Evolutionary conservation across 805 yeast genomes (phyloP), one percentile per base, ranked within the genome.

Genomic region (Monosporozyma aerobia): DNA sequence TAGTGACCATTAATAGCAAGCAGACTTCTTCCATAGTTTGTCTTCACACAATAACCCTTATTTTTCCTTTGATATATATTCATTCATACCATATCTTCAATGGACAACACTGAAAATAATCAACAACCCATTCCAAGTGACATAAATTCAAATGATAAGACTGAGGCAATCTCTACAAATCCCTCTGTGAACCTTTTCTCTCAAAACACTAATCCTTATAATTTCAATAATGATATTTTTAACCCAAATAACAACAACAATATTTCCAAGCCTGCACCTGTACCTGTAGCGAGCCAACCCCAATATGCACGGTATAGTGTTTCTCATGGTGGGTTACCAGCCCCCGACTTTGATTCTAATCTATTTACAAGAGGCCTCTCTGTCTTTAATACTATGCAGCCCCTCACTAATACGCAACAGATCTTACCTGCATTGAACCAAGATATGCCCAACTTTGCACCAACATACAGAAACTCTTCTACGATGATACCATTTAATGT

Each of bases 331-430:
- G 22, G 29, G 32, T 27, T 49, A 22, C 50, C 43, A 39, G 16
- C 25, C 14, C 50, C 50, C 3, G 50, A 25, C 3, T 44, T 45
- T 11, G 51, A 53, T 22, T 39, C 47, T n/a, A 52, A 45, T 35
- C 63, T 59, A 22, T 57, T 65, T 19, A 63, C 64, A 5, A 58
- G 69, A 48, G 69, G 70, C 8, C 65, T 59, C 49, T 64, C 69
- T 7, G 64, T 67, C 14, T 63, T 67, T 9, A 66, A 65, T 53
- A 30, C 40, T 64, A 58, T 22, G 3, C 51, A 29, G 27, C 27
- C n/a, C 3, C 33, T 41, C 33, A 22, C 47, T 14, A 22, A 14
- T 41, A 29, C 41, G 11, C 45, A 35, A 22, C 45, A 22, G 19
- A 41, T 32, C 8, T 25, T 37, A 30, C 50, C 50, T n/a, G 45